Evolutionary conservation across 441 rosid genomes (phyloP).

Genomic region (Hura crepitans): DNA sequence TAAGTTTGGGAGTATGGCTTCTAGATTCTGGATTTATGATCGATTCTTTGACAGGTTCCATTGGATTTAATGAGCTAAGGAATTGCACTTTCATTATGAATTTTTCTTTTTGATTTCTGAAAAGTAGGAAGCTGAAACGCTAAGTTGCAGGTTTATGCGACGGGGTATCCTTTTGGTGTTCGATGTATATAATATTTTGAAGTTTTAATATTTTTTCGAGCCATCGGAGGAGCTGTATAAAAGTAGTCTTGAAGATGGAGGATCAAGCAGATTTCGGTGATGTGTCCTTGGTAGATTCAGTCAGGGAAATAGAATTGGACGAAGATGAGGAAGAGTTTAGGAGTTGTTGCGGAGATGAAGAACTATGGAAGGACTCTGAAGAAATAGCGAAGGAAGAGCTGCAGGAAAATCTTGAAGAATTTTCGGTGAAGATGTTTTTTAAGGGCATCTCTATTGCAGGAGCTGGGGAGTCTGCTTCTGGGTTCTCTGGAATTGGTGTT

Average conservation of each 20-base stretch:
- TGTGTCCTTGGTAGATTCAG: conserved; percentile 31
- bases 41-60: conserved; percentile 17
- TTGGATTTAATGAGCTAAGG: conserved; percentile 11
- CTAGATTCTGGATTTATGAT: conserved; percentile 13
- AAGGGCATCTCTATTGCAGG: conserved; percentile 66
- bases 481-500: conserved; percentile 81
- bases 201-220: conserved; percentile 18
- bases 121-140: conserved; percentile 19
- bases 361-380: conserved; percentile 72
- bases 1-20: conserved; percentile 17
- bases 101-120: conserved; percentile 8
- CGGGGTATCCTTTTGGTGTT: conserved; percentile 21
- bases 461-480: conserved; percentile 50
- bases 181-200: conserved; percentile 24
- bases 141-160: conserved; percentile 24
- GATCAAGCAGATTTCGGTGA: conserved; percentile 33
- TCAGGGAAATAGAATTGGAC: conserved; percentile 40
- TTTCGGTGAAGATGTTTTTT: conserved; percentile 76
- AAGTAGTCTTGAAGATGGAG: conserved; percentile 40
- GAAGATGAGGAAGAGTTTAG: conserved; percentile 87
- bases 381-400: conserved; percentile 46
- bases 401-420: conserved; percentile 47
- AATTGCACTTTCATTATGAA: conserved; percentile 1
- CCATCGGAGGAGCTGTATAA: conserved; percentile 1
- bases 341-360: conserved; percentile 90